phyloP scores from a whole-genome alignment of 495 filamentous ascomycete species.

The Neurospora sp. region DNA sequence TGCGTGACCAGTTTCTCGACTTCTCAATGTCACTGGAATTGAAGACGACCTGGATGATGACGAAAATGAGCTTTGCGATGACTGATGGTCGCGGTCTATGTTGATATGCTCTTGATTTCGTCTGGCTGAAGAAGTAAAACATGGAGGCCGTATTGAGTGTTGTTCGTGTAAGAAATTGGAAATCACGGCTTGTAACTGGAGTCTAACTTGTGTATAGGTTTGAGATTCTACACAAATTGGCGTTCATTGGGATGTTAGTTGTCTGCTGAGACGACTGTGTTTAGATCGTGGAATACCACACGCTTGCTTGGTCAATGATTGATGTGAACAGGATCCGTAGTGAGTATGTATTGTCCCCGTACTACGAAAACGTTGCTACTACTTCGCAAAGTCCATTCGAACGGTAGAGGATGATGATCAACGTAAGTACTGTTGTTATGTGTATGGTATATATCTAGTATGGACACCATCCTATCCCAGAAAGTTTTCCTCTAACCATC shows the following conservation, averaged over 20 bases:
- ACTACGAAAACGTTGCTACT: background rate
- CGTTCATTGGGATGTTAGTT: background rate
- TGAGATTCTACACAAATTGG: background rate
- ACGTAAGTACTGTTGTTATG: background rate
- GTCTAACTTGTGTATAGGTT: background rate
- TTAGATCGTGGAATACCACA: background rate
- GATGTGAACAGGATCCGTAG: background rate
- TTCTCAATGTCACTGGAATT: background rate
- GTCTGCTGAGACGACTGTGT: background rate
- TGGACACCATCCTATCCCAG: background rate
- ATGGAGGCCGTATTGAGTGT: background rate
- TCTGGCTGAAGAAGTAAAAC: background rate
- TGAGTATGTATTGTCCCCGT: background rate
- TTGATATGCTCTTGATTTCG: background rate
- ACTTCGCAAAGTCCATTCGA: background rate
- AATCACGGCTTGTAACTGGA: background rate
- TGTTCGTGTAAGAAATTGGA: background rate
- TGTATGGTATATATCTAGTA: background rate
- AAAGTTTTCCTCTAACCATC: background rate
- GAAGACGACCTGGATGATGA: background rate
- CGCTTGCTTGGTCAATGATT: background rate
- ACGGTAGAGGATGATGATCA: background rate
- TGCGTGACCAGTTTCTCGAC: too few species aligned
- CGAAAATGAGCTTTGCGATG: background rate
- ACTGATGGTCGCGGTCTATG: background rate